Base-by-base conservation (phyloP, 208 protist species). In the Trypanosomatidae sp. region DNA sequence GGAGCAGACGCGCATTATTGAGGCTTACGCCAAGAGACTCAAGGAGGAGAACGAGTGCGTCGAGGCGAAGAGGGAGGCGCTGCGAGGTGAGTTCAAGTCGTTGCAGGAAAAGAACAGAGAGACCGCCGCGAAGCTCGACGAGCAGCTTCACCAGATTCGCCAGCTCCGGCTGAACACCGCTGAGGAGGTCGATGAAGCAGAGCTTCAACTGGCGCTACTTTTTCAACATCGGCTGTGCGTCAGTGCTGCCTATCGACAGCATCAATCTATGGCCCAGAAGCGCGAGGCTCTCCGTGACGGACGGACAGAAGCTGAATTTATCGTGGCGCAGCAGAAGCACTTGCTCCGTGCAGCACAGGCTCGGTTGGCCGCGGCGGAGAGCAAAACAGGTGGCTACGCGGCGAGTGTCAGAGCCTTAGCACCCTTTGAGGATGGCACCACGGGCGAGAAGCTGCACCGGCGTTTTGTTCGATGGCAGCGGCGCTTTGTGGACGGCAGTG, bases 1-100 rank as follows among this genome's bases (percentile, higher is more conserved):
- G 55, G 90, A 95, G 76, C 91, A 98, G 80, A 56, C 85, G 62
- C 81, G 79, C 53, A 36, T 78, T 13, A 77, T 88, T 25, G 88
- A 94, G 50, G 87, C 90, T 60, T 98, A 97, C 74, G 85, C 94
- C 53, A 93, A 91, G 73, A 71, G 83, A 49, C 81, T 97, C 41
- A 87, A 88, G 59, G 88, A 96, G 73, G 84, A 94, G 73, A 85
- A 80, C 4, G 85, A 90, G 64, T 71, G 81, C 10, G 80, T 93
- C 41, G 85, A 91, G 62, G 80, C 84, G 64, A 79, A 81, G 60
- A 86, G 81, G 49, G 84, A 95, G 36, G 82, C 76, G 33, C 81
- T 97, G 60, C 84, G 86, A 2, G 65, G 70, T 49, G 93, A 97
- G 74, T 86, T 95, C 58, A 80, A 69, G 53, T n/a, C 68, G 9